phyloP scores from a whole-genome alignment of 2,329 filamentous ascomycete species.

The Nemania sp. region DNA sequence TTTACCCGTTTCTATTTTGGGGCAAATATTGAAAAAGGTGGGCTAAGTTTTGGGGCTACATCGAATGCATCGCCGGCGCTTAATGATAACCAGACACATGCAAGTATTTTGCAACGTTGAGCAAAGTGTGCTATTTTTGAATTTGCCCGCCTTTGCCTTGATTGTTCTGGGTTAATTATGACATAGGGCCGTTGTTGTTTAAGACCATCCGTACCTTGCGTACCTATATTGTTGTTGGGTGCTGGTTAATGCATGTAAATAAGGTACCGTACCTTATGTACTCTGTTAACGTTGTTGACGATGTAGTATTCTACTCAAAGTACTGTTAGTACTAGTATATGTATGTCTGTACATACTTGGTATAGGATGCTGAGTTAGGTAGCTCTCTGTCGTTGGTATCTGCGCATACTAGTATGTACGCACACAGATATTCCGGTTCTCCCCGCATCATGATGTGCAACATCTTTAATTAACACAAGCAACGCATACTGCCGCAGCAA shows the following conservation, averaged over 20 bases:
- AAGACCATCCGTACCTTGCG: background rate
- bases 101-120: conserved; percentile 41
- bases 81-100: conserved; percentile 42
- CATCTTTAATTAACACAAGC: conserved; percentile 33
- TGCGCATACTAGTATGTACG: no score
- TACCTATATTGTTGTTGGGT: background rate
- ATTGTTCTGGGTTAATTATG: conserved; percentile 45
- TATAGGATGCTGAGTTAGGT: conserved; percentile 19
- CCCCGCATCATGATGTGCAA: conserved; percentile 31
- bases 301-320: background rate
- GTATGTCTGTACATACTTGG: no score
- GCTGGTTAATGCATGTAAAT: background rate
- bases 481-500: conserved; percentile 17
- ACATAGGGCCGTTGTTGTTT: background rate
- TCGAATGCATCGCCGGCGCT: conserved; percentile 44
- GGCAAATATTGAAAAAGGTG: conserved; percentile 43
- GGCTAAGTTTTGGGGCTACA: conserved; percentile 42
- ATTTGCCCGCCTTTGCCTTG: conserved; percentile 44
- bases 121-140: conserved; percentile 50
- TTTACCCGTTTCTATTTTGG: conserved; percentile 42
- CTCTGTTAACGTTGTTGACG: conserved; percentile 19
- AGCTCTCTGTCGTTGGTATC: conserved; percentile 15
- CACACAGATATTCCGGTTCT: conserved; percentile 20
- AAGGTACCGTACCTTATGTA: conserved; percentile 4
- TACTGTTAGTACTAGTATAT: no score